Conservation (phyloP, 2,329 filamentous ascomycete species). For the Akanthomyces muscarius region DNA sequence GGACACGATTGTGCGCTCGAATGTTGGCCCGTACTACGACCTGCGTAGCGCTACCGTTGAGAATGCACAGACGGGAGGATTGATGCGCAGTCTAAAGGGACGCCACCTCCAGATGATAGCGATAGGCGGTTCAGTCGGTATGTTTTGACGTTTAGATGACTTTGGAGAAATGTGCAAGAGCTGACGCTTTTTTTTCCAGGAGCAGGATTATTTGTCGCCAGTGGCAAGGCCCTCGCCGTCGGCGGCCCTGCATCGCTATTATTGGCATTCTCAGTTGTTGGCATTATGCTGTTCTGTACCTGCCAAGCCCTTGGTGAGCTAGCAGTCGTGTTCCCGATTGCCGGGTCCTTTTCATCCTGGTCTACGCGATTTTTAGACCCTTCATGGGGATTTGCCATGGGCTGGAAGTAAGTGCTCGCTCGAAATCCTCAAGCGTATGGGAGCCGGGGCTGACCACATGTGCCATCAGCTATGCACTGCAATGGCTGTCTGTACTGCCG, state of each 20-base stretch:
- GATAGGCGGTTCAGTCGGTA: slow-evolving; percentile 78
- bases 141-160: neutral
- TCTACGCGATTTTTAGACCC: slow-evolving; percentile 83
- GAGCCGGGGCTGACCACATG: neutral
- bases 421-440: neutral
- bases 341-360: slow-evolving; percentile 79
- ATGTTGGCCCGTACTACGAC: slow-evolving; percentile 12
- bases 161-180: neutral
- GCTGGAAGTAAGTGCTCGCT: slow-evolving; percentile 61
- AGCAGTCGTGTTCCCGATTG: slow-evolving; percentile 76
- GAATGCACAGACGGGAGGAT: slow-evolving; percentile 11
- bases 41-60: slow-evolving; percentile 14
- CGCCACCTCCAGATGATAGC: slow-evolving; percentile 90
- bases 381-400: slow-evolving; percentile 85
- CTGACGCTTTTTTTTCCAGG: neutral
- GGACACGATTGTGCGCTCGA: neutral
- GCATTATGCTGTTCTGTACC: slow-evolving; percentile 78
- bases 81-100: slow-evolving; percentile 51
- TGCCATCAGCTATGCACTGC: slow-evolving; percentile 67
- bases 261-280: slow-evolving; percentile 67
- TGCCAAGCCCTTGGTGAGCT: slow-evolving; percentile 83
- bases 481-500: slow-evolving; percentile 81
- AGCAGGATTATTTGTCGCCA: slow-evolving; percentile 76
- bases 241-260: slow-evolving; percentile 70
- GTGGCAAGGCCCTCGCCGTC: slow-evolving; percentile 58